phyloP scores from a whole-genome alignment of 768 basidiomycete genomes.

The Russula abietina region DNA sequence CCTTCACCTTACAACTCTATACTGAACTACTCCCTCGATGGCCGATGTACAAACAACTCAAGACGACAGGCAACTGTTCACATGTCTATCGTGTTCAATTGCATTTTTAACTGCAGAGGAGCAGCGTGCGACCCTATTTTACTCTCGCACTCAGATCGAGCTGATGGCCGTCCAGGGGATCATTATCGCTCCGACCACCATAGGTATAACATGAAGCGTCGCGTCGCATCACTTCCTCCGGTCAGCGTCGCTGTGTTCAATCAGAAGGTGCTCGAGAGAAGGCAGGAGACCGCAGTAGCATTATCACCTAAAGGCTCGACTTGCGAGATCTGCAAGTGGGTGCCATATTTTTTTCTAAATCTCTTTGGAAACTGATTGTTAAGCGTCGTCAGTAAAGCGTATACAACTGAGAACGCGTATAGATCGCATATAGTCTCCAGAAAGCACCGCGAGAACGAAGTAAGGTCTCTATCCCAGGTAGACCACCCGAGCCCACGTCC shows the following conservation, averaged over 20 bases:
- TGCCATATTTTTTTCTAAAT: neutral
- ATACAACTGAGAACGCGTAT: constrained; percentile 86
- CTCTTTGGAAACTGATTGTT: neutral
- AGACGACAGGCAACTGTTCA: constrained; percentile 46
- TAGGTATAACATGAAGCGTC: constrained; percentile 96
- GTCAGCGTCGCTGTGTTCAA: constrained; percentile 74
- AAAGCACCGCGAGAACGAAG: constrained; percentile 77
- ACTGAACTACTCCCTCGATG: constrained; percentile 9
- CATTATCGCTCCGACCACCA: constrained; percentile 96
- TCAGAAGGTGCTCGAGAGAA: constrained; percentile 78
- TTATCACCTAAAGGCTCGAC: constrained; percentile 51
- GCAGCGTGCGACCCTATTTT: constrained; percentile 55
- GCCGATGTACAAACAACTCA: constrained; percentile 16
- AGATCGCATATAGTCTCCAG: constrained; percentile 82
- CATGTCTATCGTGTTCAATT: constrained; percentile 88
- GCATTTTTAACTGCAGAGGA: constrained; percentile 78
- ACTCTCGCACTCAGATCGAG: neutral
- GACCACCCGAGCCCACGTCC: constrained; percentile 9
- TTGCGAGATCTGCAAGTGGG: constrained; percentile 70
- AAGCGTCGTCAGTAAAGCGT: constrained; percentile 60
- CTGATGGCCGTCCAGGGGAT: constrained; percentile 42
- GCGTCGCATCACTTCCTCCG: constrained; percentile 84
- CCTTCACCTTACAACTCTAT: neutral
- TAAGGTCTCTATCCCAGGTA: constrained; percentile 38
- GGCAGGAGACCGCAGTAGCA: constrained; percentile 66